A percentile compares a stretch with the other conserved stretches of the same genome.
phyloP scores from a whole-genome alignment of 179 eudicot species.

The Silene vulgaris region DNA sequence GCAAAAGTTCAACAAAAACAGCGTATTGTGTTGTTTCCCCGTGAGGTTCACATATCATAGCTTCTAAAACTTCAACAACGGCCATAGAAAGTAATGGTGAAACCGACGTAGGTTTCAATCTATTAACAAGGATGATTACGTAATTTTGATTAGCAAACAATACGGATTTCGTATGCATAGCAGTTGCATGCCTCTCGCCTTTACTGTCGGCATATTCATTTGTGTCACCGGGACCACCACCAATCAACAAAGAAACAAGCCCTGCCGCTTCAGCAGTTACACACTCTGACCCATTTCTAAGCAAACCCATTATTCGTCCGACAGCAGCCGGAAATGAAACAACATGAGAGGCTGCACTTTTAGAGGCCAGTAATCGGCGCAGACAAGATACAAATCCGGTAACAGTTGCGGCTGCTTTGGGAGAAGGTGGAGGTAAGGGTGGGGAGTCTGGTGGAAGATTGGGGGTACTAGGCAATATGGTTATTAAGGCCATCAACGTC shows the following conservation, averaged over 20 bases:
- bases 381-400: constrained; percentile 86
- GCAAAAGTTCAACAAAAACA: constrained; percentile 89
- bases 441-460: constrained; percentile 92
- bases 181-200: constrained; percentile 88
- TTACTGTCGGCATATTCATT: constrained; percentile 67
- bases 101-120: constrained; percentile 85
- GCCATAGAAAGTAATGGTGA: constrained; percentile 94
- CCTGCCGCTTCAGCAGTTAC: constrained; percentile 91
- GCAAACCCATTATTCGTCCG: constrained; percentile 95
- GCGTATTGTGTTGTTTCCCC: constrained; percentile 95
- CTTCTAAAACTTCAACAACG: constrained; percentile 91
- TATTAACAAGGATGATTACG: constrained; percentile 73
- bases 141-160: constrained; percentile 68
- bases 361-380: constrained; percentile 78
- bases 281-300: constrained; percentile 98
- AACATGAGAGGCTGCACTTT: constrained; percentile 96
- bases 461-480: constrained; percentile 93
- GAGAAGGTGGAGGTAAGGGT: constrained; percentile 96
- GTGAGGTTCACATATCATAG: constrained; percentile 98
- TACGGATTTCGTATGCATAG: constrained; percentile 94
- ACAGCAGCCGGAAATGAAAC: constrained; percentile 99
- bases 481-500: constrained; percentile 94
- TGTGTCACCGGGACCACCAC: constrained; percentile 89
- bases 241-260: constrained; percentile 89
- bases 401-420: constrained; percentile 99